These are phyloP conservation scores for Scedosporium dehoogii DNA, from an alignment of 2,329 filamentous ascomycete genomes.

Conservation along the genomic window DNA sequence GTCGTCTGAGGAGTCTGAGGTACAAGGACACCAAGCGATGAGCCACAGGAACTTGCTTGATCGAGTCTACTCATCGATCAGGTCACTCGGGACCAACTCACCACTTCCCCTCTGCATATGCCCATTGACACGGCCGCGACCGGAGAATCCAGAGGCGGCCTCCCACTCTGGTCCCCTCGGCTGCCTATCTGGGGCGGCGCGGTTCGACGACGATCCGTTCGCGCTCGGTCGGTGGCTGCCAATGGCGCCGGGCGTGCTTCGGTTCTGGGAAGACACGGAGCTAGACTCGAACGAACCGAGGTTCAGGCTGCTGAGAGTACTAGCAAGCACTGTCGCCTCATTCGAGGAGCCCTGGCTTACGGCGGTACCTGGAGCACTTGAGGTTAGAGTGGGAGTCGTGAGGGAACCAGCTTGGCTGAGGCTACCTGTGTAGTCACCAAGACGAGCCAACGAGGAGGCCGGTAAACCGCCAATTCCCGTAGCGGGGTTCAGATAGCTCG, in stretches of 20 bases:
- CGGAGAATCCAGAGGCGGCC: conserved; percentile 39
- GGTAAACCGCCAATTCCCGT: conserved; percentile 45
- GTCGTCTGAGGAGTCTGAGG: conserved; percentile 32
- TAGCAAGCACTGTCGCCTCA: conserved; percentile 25
- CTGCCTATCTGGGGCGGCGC: conserved; percentile 48
- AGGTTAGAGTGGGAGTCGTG: conserved; percentile 22
- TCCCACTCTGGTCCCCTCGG: conserved; percentile 58
- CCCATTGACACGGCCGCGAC: conserved; percentile 45
- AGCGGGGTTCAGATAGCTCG: conserved; percentile 54
- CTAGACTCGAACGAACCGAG: conserved; percentile 40
- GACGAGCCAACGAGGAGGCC: conserved; percentile 25
- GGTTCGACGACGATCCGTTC: conserved; percentile 27
- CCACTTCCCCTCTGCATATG: conserved; percentile 54
- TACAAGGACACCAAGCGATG: conserved; percentile 11
- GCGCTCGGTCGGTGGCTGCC: conserved; percentile 53
- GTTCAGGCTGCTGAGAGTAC: conserved; percentile 38
- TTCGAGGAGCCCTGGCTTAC: conserved; percentile 28
- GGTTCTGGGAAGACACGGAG: conserved; percentile 24
- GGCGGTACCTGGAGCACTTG: conserved; percentile 22
- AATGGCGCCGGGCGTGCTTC: conserved; percentile 50
- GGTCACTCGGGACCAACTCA: conserved; percentile 23
- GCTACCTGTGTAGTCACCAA: conserved; percentile 34
- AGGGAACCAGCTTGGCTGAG: conserved; percentile 23
- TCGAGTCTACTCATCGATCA: neutral
- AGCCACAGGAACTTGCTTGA: neutral